phyloP scores from a whole-genome alignment of 1,284 basidiomycete species.

The Cryptococcus hybrid region DNA sequence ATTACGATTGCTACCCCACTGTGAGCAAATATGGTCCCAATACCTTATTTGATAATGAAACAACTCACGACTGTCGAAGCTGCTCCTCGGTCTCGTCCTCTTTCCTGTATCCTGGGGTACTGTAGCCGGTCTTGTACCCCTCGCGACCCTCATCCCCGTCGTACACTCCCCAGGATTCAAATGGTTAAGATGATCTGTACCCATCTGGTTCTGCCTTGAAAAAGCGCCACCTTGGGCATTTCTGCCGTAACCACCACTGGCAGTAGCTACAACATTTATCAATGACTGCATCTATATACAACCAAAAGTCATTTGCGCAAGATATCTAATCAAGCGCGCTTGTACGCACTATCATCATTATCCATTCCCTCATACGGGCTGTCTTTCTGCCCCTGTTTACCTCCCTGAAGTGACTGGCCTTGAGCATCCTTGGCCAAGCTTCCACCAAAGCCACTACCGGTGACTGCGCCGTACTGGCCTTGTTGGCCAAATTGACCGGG shows the following conservation, averaged over 20 bases:
- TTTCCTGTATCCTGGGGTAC: conserved; percentile 37
- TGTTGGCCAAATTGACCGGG: conserved; percentile 21
- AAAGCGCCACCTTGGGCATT: conserved; percentile 15
- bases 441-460: conserved; percentile 17
- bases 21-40: not conserved
- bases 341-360: conserved; percentile 8
- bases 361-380: conserved; percentile 26
- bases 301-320: not conserved
- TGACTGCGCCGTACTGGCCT: conserved; percentile 23
- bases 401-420: conserved; percentile 9
- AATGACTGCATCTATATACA: conserved; percentile 2
- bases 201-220: conserved; percentile 36
- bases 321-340: not conserved
- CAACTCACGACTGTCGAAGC: not conserved
- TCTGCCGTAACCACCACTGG: conserved; percentile 20
- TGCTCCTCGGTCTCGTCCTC: conserved; percentile 25
- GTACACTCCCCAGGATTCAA: conserved; percentile 11
- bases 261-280: conserved; percentile 13
- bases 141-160: conserved; percentile 7
- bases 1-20: conserved; percentile 1
- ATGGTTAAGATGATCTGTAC: conserved; percentile 14
- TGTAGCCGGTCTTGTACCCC: conserved; percentile 33
- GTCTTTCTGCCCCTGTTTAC: conserved; percentile 15
- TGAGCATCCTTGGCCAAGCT: conserved; percentile 17
- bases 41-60: not conserved